A percentile compares a stretch with the other conserved stretches of the same genome.
These are phyloP conservation scores for Pugionium dolabratum DNA, from an alignment of 345 rosid genomes.

Conservation along the genomic window DNA sequence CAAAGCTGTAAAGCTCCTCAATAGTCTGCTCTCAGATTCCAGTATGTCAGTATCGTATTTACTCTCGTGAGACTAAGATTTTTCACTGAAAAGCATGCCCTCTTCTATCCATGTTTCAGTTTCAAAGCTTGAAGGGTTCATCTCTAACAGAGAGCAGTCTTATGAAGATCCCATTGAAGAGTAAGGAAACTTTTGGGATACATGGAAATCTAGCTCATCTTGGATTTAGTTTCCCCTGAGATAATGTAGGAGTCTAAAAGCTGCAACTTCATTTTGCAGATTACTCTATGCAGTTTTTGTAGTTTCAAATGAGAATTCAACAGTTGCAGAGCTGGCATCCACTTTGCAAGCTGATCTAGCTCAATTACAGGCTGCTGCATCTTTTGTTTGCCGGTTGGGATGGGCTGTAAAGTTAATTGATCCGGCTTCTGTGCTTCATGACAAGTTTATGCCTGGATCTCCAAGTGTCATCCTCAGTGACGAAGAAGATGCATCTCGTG, in stretches of 20 bases:
- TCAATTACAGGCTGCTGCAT: constrained; percentile 97
- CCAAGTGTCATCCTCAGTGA: constrained; percentile 61
- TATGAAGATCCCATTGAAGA: constrained; percentile 99
- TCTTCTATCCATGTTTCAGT: constrained; percentile 53
- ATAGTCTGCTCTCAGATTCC: constrained; percentile 23
- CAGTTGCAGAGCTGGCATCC: constrained; percentile 93
- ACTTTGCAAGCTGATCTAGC: constrained; percentile 95
- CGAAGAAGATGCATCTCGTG: constrained; percentile 63
- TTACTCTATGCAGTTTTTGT: constrained; percentile 93
- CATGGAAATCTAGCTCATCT: constrained; percentile 30
- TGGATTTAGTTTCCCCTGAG: constrained; percentile 21
- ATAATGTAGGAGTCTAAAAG: constrained; percentile 28
- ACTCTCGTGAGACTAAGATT: constrained; percentile 14
- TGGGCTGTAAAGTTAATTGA: constrained; percentile 93
- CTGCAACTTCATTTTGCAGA: constrained; percentile 53
- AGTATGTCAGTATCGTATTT: neutral
- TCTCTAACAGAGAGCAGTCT: constrained; percentile 97
- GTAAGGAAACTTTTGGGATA: constrained; percentile 53
- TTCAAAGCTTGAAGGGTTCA: constrained; percentile 97
- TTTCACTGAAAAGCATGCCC: constrained; percentile 24
- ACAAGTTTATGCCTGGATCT: constrained; percentile 56
- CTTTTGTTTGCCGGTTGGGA: constrained; percentile 96
- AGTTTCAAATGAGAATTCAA: constrained; percentile 94
- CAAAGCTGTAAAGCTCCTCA: constrained; percentile 9
- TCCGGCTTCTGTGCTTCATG: constrained; percentile 81